Conservation (phyloP, 495 filamentous ascomycete species). For the Aspergillus coremiiformis region DNA sequence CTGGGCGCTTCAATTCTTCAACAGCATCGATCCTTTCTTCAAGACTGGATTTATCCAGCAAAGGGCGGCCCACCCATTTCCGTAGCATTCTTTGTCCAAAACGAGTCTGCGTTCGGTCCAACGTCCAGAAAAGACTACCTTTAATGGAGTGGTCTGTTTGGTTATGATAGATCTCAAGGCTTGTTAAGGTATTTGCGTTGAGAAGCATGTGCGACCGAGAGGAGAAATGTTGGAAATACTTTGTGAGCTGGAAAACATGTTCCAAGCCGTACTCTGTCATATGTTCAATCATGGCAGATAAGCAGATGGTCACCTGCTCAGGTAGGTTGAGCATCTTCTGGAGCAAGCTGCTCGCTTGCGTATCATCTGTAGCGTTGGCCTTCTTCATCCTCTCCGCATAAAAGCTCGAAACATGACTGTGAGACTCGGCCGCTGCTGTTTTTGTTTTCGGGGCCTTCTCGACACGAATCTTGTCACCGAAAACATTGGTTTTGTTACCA, state of each 20-base stretch:
- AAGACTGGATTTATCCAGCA: constrained; percentile 69
- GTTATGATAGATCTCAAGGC: constrained; percentile 93
- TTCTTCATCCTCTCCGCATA: constrained; percentile 83
- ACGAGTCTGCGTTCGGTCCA: constrained; percentile 86
- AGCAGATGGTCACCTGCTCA: constrained; percentile 80
- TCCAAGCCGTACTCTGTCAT: constrained; percentile 89
- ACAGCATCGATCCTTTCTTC: constrained; percentile 84
- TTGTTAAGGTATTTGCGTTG: constrained; percentile 91
- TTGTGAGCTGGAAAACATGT: constrained; percentile 93
- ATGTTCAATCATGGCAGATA: constrained; percentile 95
- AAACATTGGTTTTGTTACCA: constrained; percentile 82
- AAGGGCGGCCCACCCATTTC: constrained; percentile 90
- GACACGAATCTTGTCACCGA: constrained; percentile 82
- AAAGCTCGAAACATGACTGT: constrained; percentile 87
- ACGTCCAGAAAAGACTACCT: constrained; percentile 90
- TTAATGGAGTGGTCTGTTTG: constrained; percentile 79
- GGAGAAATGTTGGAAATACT: constrained; percentile 96
- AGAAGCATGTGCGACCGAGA: constrained; percentile 92
- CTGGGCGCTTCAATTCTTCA: constrained; percentile 71
- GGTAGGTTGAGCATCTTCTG: constrained; percentile 82
- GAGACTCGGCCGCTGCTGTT: constrained; percentile 73
- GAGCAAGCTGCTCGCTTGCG: constrained; percentile 52
- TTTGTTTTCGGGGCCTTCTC: constrained; percentile 69
- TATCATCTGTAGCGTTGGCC: constrained; percentile 39
- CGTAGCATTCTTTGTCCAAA: constrained; percentile 84